phyloP scores from a whole-genome alignment of 2,329 filamentous ascomycete species.

The Tolypocladium tropicale region DNA sequence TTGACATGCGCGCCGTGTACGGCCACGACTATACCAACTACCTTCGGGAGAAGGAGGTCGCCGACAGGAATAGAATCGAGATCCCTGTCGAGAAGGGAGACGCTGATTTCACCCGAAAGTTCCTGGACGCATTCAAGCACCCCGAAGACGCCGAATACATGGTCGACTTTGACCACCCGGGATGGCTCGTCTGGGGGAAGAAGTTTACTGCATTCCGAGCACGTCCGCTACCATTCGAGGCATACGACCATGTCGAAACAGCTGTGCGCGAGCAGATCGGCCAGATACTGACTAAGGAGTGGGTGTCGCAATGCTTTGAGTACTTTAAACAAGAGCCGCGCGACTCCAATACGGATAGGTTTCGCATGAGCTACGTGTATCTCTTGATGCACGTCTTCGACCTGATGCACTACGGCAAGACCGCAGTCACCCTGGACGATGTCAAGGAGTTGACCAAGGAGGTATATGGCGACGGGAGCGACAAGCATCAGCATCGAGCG shows the following conservation, averaged over 20 bases:
- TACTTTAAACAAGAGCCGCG: conserved; percentile 95
- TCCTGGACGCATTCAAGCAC: conserved; percentile 66
- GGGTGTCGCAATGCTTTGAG: conserved; percentile 80
- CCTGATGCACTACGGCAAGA: conserved; percentile 71
- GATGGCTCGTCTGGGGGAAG: conserved; percentile 94
- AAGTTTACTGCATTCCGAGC: conserved; percentile 71
- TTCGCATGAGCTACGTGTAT: conserved; percentile 80
- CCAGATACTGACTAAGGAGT: conserved; percentile 65
- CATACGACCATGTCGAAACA: conserved; percentile 73
- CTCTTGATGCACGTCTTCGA: conserved; percentile 86
- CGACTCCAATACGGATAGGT: conserved; percentile 70
- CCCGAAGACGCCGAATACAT: conserved; percentile 66
- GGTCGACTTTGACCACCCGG: conserved; percentile 83
- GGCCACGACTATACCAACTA: conserved; percentile 82
- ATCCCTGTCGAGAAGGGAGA: conserved; percentile 67
- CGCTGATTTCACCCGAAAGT: conserved; percentile 66
- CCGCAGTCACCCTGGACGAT: conserved; percentile 72
- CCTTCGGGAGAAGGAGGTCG: conserved; percentile 63
- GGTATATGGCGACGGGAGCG: conserved; percentile 84
- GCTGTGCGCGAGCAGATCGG: conserved; percentile 71
- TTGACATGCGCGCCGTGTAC: conserved; percentile 79
- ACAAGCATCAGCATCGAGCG: conserved; percentile 95
- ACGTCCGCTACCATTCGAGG: conserved; percentile 54
- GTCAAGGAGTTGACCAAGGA: conserved; percentile 69
- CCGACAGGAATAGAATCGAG: conserved; percentile 64